Conservation (phyloP, 139 green algal species). For the Chlamydomonas incerta region DNA sequence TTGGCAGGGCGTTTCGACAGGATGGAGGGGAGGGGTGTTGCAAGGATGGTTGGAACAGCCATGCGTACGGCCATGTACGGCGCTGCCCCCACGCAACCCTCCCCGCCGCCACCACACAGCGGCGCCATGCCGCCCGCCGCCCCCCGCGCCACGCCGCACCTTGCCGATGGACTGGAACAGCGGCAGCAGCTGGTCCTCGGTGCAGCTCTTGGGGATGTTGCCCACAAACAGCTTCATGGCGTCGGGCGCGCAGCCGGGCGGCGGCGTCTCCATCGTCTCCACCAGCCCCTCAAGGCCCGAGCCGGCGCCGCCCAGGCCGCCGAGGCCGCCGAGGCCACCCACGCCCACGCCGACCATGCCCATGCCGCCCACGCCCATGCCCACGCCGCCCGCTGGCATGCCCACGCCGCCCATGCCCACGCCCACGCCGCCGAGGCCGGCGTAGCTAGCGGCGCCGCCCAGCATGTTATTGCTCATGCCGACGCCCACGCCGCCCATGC, state of each 20-base stretch:
- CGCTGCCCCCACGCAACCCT: no score
- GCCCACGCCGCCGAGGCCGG: neutral
- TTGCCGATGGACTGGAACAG: constrained; percentile 71
- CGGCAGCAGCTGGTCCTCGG: constrained; percentile 70
- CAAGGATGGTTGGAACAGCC: no score
- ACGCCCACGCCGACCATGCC: neutral
- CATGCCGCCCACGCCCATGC: neutral
- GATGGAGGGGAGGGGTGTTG: no score
- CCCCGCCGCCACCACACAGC: no score
- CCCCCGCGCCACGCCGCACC: constrained; percentile 16
- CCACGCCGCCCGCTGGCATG: neutral
- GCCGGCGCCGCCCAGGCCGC: neutral
- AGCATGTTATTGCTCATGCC: neutral
- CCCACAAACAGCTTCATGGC: constrained; percentile 74
- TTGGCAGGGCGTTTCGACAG: no score
- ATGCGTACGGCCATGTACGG: no score
- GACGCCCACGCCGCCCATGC: neutral
- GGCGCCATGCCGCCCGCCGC: neutral
- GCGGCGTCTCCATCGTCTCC: constrained; percentile 48
- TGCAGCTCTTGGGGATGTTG: constrained; percentile 75
- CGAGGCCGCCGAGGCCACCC: neutral
- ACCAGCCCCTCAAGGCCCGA: neutral
- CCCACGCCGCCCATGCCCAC: neutral
- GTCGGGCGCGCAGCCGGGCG: constrained; percentile 48
- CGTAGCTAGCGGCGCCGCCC: no score